Percentiles rank a stretch among this genome's conserved stretches.
These are phyloP conservation scores for Pseudogymnoascus sp. DNA, from an alignment of 2,329 filamentous ascomycete genomes.

Conservation along the genomic window DNA sequence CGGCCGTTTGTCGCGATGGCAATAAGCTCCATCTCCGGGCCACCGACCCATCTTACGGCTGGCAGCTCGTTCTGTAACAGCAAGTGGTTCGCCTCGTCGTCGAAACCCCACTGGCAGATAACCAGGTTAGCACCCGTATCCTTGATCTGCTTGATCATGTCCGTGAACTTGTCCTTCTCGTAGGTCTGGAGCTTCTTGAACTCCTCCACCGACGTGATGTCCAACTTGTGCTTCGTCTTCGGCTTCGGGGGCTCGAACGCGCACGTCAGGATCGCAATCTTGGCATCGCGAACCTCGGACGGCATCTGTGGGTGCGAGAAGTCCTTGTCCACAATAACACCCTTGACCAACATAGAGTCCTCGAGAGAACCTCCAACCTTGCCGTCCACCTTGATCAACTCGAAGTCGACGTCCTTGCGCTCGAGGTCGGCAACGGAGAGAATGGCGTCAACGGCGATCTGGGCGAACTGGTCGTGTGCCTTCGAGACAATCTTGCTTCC, in stretches of 20 bases:
- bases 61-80: slow-evolving; percentile 93
- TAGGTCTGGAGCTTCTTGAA: slow-evolving; percentile 97
- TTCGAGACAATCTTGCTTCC: slow-evolving; percentile 99
- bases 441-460: slow-evolving; percentile 95
- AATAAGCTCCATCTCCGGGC: slow-evolving; percentile 95
- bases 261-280: slow-evolving; percentile 94
- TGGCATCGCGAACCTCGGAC: slow-evolving; percentile 86
- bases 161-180: slow-evolving; percentile 90
- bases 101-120: slow-evolving; percentile 99
- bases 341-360: slow-evolving; percentile 90
- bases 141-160: slow-evolving; percentile 99
- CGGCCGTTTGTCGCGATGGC: slow-evolving; percentile 97
- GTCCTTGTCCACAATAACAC: slow-evolving; percentile 98
- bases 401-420: slow-evolving; percentile 95
- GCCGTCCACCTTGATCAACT: slow-evolving; percentile 98
- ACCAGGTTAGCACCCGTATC: slow-evolving; percentile 93
- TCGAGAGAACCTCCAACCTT: slow-evolving; percentile 93
- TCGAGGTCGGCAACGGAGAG: slow-evolving; percentile 93
- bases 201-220: slow-evolving; percentile 94
- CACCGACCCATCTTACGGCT: slow-evolving; percentile 95
- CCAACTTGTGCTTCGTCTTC: slow-evolving; percentile 99
- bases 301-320: slow-evolving; percentile 99
- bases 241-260: slow-evolving; percentile 98
- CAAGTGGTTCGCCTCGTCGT: slow-evolving; percentile 97
- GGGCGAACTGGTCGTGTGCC: slow-evolving; percentile 94